Base-by-base conservation (phyloP, 495 filamentous ascomycete species). In the Tuber magnatum region DNA sequence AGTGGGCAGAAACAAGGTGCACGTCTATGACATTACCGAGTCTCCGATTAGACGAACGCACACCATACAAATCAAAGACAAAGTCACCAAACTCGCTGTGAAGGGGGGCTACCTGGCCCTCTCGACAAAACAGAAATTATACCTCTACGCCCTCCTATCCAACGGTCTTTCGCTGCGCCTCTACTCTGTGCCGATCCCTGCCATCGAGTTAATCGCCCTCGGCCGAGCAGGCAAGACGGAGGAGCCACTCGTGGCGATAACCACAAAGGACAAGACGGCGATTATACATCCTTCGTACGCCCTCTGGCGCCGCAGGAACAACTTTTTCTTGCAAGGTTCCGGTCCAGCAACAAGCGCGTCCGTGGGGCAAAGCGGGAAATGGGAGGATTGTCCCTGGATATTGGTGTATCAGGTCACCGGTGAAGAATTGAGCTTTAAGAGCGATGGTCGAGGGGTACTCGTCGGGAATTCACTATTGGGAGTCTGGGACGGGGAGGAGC, bases 251-350 rank as follows among this genome's bases (percentile, higher is more conserved):
- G 56, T 65, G 56, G 56, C 56, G 56, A 65, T 65, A 32, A 65
- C 56, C 12, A 65, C 56, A 65, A 65, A 35, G 28, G 56, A 65
- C 56, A 65, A 35, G 32, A 65, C 56, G 56, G 28, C 5, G 28
- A 65, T 65, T 65, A 74, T 81, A 39, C 80, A 81, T 46, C 79
- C 80, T 70, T 79, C 79, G 61, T 75, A 81, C 73, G 80, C 80
- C 71, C 48, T 81, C 69, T 71, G 73, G 68, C 75, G 78, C 76
- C 78, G 78, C 61, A 80, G 80, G 46, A 80, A 72, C 71, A 71
- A 71, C 48, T 81, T 81, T 65, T 81, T 81, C 73, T 78, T 61
- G 10, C 56, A 65, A 8, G 28, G 56, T 28, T 35, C 56, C 56
- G 32, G 14, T 35, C 10, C 56, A 28, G 56, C 28, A 28, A 14